Evolutionary conservation across 2,329 filamentous ascomycete genomes (phyloP), one percentile per base, ranked within the genome.

Genomic region (Fusarium veterinarium): DNA sequence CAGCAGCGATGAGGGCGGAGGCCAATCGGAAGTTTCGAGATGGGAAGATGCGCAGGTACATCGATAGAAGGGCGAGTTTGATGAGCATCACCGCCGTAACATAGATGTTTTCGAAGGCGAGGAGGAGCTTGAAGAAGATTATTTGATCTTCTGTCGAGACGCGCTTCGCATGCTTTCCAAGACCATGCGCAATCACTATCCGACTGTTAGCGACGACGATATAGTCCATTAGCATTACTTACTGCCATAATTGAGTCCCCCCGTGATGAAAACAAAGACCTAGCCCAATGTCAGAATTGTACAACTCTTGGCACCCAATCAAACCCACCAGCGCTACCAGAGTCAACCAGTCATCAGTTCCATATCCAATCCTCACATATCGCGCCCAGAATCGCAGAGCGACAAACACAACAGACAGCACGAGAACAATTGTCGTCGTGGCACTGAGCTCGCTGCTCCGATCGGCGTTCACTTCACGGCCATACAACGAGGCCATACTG

Each of bases 1-100:
- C 5, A 5, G 57, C 38, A 2, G 61, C 71, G 20, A 73, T 71
- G 16, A 67, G 12, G 4, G 31, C 28, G 1, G 71, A 69, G 6
- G 49, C 19, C 9, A 71, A 10, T 17, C 42, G 60, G 42, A 73
- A 73, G 12, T 49, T 30, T 13, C 65, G 70, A 7, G 61, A 67
- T 2, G 71, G 38, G 4, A 73, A 73, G 17, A 73, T 64, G 30
- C 71, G 71, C 9, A 73, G 17, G 45, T 73, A 73, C 70, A 73
- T 73, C 0, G 49, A 31, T 6, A 73, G 5, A 1, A 73, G 38
- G 14, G 70, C 70, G 4, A 73, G 61, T 38, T 73, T 73, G 14
- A 73, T 53, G 16, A 73, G 31, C 71, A 73, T 64, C 1, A 73
- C 70, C 0, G 70, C 49, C 0, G 66, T 73, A 25, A 71, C 66